A percentile compares a stretch with the other conserved stretches of the same genome.
Evolutionary conservation across 2,329 filamentous ascomycete genomes (phyloP).

Genomic region (Tolypocladium pustulatum): DNA sequence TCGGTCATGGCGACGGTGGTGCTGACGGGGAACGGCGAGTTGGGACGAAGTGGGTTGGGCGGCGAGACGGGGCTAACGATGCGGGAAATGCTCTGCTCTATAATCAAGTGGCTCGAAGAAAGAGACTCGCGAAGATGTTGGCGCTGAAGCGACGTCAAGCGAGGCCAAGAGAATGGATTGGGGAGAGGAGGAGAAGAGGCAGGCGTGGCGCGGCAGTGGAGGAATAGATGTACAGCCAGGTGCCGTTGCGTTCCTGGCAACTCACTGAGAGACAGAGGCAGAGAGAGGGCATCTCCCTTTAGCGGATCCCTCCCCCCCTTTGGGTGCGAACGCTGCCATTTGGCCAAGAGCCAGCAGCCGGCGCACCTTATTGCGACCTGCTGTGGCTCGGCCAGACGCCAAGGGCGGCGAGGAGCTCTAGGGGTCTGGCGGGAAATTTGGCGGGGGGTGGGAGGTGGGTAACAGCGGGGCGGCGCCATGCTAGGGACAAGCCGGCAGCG

Average conservation of each 20-base stretch:
- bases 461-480: not conserved
- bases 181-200: not conserved
- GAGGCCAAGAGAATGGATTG: not conserved
- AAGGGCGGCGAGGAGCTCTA: not conserved
- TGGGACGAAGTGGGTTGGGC: not conserved
- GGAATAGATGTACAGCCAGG: not conserved
- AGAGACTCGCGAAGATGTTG: not conserved
- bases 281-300: not conserved
- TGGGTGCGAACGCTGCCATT: not conserved
- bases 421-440: not conserved
- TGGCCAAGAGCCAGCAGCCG: not conserved
- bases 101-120: not conserved
- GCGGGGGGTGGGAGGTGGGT: not conserved
- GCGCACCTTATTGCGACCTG: not conserved
- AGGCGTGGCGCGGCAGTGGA: not conserved
- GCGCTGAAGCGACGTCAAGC: constrained; percentile 1
- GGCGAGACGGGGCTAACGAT: not conserved
- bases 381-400: not conserved
- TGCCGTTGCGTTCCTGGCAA: not conserved
- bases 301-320: not conserved
- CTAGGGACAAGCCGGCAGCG: not conserved
- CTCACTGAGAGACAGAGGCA: not conserved
- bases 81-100: not conserved
- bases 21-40: not conserved
- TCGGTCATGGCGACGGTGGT: constrained; percentile 35